Evolutionary conservation across 805 yeast species (phyloP).

Genomic region (Yarrowia bubula): DNA sequence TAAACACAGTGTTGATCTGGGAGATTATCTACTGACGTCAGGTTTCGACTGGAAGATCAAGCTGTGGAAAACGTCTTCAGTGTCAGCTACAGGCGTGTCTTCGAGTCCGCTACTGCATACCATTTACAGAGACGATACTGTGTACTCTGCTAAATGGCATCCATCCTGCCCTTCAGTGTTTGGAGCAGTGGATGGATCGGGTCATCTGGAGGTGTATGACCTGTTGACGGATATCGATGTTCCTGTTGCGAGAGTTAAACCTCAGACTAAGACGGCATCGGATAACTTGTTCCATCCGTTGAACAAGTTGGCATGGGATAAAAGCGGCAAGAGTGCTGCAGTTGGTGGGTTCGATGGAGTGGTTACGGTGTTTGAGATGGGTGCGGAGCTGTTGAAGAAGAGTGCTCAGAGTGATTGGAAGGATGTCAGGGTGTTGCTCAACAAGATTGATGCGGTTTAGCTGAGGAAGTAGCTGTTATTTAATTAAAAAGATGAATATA

Average conservation of each 20-base stretch:
- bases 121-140: constrained; percentile 34
- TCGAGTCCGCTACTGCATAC: constrained; percentile 18
- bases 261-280: constrained; percentile 21
- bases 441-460: constrained; percentile 8
- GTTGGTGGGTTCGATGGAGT: constrained; percentile 40
- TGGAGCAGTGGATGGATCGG: constrained; percentile 41
- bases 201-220: constrained; percentile 44
- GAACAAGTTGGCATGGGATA: constrained; percentile 39
- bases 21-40: constrained; percentile 38
- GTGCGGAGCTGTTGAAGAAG: background rate
- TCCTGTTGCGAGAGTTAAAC: constrained; percentile 34
- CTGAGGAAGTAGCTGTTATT: too few relatives aligned
- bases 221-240: constrained; percentile 37
- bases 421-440: background rate
- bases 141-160: constrained; percentile 43
- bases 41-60: constrained; percentile 42
- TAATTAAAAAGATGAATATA: too few relatives aligned
- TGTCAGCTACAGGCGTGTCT: background rate
- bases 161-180: constrained; percentile 40
- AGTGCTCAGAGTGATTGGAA: constrained; percentile 5
- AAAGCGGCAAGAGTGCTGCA: constrained; percentile 34
- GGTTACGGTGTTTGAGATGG: constrained; percentile 37
- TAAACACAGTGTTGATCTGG: constrained; percentile 33
- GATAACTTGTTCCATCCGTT: constrained; percentile 32
- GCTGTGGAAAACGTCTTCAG: constrained; percentile 36